phyloP scores from a whole-genome alignment of 495 filamentous ascomycete genomes.

The Xylaria sp. region DNA sequence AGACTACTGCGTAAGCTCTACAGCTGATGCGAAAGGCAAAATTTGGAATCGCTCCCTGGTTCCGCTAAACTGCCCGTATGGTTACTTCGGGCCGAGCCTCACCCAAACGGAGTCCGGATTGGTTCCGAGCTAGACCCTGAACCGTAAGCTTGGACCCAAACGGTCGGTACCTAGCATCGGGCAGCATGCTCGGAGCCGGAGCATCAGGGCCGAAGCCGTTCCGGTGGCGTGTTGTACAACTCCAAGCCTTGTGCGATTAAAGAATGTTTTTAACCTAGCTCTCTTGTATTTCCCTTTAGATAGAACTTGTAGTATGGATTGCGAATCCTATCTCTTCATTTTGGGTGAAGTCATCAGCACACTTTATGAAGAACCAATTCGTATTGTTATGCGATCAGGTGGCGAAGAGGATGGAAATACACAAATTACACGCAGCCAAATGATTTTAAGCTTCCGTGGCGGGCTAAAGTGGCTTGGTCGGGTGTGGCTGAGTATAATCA shows the following conservation, averaged over 20 bases:
- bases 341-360: background rate
- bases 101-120: constrained; percentile 1
- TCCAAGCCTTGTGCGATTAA: background rate
- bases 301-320: background rate
- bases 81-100: constrained; percentile 22
- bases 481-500: background rate
- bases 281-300: background rate
- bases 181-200: background rate
- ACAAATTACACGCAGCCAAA: background rate
- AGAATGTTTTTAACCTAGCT: background rate
- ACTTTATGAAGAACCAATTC: background rate
- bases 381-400: background rate
- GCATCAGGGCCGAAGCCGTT: background rate
- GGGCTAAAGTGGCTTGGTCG: background rate
- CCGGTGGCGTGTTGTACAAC: background rate
- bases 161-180: background rate
- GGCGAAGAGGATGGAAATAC: background rate
- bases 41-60: constrained; percentile 6
- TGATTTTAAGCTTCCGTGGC: background rate
- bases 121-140: background rate
- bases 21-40: background rate
- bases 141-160: constrained; percentile 1
- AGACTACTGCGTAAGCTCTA: background rate
- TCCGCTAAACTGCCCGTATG: background rate
- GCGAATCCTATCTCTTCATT: background rate